Evolutionary conservation across 352 stramenopile species (phyloP), one percentile per base, ranked within the genome.

Genomic region (Pythium pyrilobum): DNA sequence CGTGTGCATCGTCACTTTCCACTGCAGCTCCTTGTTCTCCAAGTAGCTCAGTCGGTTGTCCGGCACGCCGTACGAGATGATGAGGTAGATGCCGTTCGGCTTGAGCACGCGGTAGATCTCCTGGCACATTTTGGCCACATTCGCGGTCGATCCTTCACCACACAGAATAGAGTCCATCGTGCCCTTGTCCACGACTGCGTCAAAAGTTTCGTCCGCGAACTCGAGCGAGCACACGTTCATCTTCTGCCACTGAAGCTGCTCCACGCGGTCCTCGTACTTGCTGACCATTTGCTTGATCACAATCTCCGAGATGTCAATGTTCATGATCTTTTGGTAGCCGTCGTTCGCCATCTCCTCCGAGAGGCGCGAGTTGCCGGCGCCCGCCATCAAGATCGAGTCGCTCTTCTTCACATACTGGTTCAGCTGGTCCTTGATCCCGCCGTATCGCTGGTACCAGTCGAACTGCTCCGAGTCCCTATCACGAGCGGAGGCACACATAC

Each of bases 261-360:
- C 84, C 13, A 72, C 64, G 48, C 92, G 96, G 57, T 98, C 94
- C 62, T 95, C 82, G 70, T 97, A 92, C 69, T 96, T 94, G 63
- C 91, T 72, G 31, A 67, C 64, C 95, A 98, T 98, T 61, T 98
- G 92, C 63, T 98, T 90, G 51, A 98, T 74, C 28, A 96, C 88
- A 46, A 97, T 89, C 53, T 95, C 78, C 29, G 93, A 98, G 31
- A 98, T 85, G 74, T 98, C 95, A 37, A 98, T 92, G 72, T 98
- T 98, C 59, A 95, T 87, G 66, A 98, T 89, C 52, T 85, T 96
- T 52, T 96, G 83, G 74, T 91, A 98, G 5, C 87, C 93, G 68
- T 98, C 93, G 59, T 97, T 95, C 42, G 93, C 91, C 92, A 98
- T 98, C 53, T 98, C 94, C 64, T 98, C 94, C 48, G 82, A 97